Conservation (phyloP, 441 rosid species). For the Adansonia grandidieri region DNA sequence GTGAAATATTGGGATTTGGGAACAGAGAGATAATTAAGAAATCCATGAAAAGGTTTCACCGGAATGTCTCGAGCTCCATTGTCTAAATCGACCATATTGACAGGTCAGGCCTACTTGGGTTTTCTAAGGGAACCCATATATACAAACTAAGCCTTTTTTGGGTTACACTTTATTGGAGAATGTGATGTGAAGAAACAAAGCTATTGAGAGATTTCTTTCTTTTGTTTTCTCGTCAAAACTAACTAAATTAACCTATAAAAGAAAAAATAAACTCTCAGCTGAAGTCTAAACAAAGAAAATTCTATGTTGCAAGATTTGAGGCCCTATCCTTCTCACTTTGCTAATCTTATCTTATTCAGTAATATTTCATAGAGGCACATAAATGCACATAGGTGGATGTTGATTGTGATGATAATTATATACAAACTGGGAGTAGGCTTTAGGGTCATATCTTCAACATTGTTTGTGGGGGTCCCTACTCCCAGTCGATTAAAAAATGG, state of each 20-base stretch:
- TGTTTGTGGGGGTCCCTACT: neutral
- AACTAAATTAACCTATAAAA: neutral
- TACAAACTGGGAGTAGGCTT: neutral
- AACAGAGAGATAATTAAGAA: neutral
- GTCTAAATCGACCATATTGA: neutral
- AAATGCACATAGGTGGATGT: constrained; percentile 30
- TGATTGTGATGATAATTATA: neutral
- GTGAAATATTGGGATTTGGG: constrained; percentile 11
- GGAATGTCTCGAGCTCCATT: neutral
- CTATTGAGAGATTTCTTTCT: neutral
- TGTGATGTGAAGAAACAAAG: no score
- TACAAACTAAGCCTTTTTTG: neutral
- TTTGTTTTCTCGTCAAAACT: neutral
- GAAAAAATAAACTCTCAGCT: no score
- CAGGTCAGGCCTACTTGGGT: neutral
- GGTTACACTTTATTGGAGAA: neutral
- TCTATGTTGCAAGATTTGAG: neutral
- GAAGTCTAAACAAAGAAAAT: neutral
- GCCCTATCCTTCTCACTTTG: neutral
- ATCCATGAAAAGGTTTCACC: constrained; percentile 8
- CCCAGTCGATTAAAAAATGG: constrained; percentile 4
- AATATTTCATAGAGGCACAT: constrained; percentile 21
- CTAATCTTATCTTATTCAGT: constrained; percentile 27
- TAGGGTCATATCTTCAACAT: neutral
- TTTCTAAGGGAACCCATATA: neutral